Base-by-base conservation (phyloP, 768 basidiomycete genomes). In the Gloeophyllum trabeum region DNA sequence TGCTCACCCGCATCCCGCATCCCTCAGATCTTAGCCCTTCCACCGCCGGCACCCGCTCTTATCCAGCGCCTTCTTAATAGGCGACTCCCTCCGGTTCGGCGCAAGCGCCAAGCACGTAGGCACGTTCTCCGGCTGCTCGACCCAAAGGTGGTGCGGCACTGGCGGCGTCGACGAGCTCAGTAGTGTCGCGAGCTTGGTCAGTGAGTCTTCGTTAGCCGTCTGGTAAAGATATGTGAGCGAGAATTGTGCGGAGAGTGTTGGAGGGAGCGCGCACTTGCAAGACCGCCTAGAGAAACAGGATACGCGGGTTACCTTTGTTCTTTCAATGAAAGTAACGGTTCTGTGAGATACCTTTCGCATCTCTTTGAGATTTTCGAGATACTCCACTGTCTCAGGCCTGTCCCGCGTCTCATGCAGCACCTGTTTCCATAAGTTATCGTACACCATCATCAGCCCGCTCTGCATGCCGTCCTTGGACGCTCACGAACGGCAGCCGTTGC, bases 71-170 rank as follows among this genome's bases (percentile, higher is more conserved):
- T 61, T 64, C 51, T 62, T 65, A 43, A 69, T 56, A 30, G 49
- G 45, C 30, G 54, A 54, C 7, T 65, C 63, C 40, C 57, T 56
- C 42, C 58, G 51, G 41, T 68, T 69, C 0, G 67, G 67, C 14
- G 63, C 63, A 3, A 69, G 50, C n/a, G 67, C 67, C 30, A 69
- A 46, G 47, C 65, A 69, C 3, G 67, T 64, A 4, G 67, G 60
- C 2, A 56, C 43, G 42, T 64, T 56, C 54, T 69, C 67, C 1
- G 67, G 67, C 41, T 67, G 66, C 43, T 69, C 67, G 21, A 57
- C 55, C 67, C 67, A 69, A 7, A 66, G 50, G 42, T 68, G 59
- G 42, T 69, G 59, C 5, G 57, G 57, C 40, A 65, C 53, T 16
- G 62, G 56, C 1, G 54, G 55, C 0, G 56, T 48, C 23, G 48